These are phyloP conservation scores for Cornus suecica DNA, from an alignment of 148 eudicot genomes.

Conservation along the genomic window DNA sequence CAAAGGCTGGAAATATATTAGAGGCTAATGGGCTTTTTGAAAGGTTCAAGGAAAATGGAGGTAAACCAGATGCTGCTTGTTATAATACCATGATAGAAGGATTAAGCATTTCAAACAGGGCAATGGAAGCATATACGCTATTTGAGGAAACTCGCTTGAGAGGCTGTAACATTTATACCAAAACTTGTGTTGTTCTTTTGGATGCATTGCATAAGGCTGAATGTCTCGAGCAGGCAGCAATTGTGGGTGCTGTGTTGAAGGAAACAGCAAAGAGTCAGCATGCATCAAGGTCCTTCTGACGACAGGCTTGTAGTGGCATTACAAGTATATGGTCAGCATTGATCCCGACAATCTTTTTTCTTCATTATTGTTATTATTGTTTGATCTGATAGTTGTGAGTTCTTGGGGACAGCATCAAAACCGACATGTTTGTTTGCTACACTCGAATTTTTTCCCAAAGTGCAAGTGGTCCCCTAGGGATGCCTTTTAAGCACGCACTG, in stretches of 20 bases:
- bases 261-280: constrained; percentile 95
- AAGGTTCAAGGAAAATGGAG: constrained; percentile 69
- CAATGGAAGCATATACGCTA: constrained; percentile 62
- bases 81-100: constrained; percentile 87
- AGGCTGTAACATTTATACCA: constrained; percentile 67
- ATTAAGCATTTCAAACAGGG: constrained; percentile 66
- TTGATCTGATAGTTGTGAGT: too few species aligned
- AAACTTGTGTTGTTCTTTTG: constrained; percentile 79
- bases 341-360: too few species aligned
- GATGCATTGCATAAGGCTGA: constrained; percentile 90
- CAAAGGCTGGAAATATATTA: constrained; percentile 68
- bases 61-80: constrained; percentile 77
- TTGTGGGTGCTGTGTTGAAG: constrained; percentile 81
- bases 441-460: too few species aligned
- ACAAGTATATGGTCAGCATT: too few species aligned
- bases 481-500: too few species aligned
- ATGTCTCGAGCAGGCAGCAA: constrained; percentile 89
- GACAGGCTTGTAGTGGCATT: neutral
- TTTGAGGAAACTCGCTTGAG: constrained; percentile 84
- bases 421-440: too few species aligned
- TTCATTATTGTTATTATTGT: too few species aligned
- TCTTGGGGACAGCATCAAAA: too few species aligned
- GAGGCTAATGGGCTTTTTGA: constrained; percentile 77
- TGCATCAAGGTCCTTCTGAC: constrained; percentile 63
- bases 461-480: too few species aligned